A percentile compares a stretch with the other conserved stretches of the same genome.
Evolutionary conservation across 176 grass and related monocot genomes (phyloP).

Genomic region (Juncus inflexus): DNA sequence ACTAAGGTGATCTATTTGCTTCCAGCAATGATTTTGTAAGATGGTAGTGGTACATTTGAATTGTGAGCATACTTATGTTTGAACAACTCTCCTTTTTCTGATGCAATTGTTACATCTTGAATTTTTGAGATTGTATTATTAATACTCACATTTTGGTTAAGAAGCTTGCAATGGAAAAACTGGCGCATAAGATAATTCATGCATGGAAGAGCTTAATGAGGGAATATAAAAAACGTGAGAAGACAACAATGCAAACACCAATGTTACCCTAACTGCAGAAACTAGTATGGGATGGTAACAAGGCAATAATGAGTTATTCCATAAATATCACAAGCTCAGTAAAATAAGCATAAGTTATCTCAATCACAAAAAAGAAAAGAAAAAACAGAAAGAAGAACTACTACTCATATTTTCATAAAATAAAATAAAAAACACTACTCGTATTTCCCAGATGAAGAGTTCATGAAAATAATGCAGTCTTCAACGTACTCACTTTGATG

Average conservation of each 20-base stretch:
- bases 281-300: background rate
- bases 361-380: constrained; percentile 1
- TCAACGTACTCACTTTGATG: constrained; percentile 86
- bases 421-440: constrained; percentile 41
- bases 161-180: background rate
- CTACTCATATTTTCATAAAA: background rate
- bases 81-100: too few relatives aligned
- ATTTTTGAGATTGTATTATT: too few relatives aligned
- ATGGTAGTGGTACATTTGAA: too few relatives aligned
- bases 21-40: too few relatives aligned
- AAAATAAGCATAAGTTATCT: too few relatives aligned
- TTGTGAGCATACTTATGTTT: too few relatives aligned
- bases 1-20: too few relatives aligned
- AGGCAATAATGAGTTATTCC: too few relatives aligned
- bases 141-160: too few relatives aligned
- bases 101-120: too few relatives aligned
- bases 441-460: constrained; percentile 90
- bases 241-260: background rate
- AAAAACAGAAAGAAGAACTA: background rate
- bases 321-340: too few relatives aligned
- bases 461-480: constrained; percentile 98
- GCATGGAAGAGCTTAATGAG: background rate
- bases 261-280: background rate
- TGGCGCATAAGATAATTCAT: background rate
- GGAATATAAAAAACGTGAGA: constrained; percentile 3